A percentile compares a stretch with the other conserved stretches of the same genome.
These are phyloP conservation scores for Sporothrix humicola DNA, from an alignment of 2,329 filamentous ascomycete species.

Conservation along the genomic window DNA sequence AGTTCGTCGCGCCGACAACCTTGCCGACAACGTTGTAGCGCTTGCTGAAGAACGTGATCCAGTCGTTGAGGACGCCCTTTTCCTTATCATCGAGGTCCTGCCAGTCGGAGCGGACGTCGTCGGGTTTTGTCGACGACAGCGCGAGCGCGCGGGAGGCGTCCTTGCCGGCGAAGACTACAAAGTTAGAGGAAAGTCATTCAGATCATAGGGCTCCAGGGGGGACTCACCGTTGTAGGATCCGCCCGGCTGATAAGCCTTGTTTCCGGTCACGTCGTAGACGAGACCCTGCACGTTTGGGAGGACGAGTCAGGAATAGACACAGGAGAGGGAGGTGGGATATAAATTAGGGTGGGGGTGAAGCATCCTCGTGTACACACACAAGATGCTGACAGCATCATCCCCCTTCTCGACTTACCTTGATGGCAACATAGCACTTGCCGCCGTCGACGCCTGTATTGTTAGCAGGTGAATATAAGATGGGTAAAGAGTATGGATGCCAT, in stretches of 20 bases:
- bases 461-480: neutral
- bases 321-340: neutral
- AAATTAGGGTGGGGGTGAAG: neutral
- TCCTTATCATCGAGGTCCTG: constrained; percentile 82
- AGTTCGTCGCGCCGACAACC: constrained; percentile 66
- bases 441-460: constrained; percentile 63
- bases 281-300: constrained; percentile 66
- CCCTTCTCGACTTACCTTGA: constrained; percentile 59
- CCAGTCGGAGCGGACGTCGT: constrained; percentile 85
- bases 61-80: constrained; percentile 84
- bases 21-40: constrained; percentile 87
- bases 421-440: constrained; percentile 69
- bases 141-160: constrained; percentile 93
- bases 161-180: constrained; percentile 88
- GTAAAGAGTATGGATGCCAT: no score
- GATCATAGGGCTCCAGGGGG: no score
- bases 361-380: neutral
- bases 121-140: constrained; percentile 81
- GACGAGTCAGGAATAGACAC: constrained; percentile 12
- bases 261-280: constrained; percentile 92
- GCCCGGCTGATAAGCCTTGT: constrained; percentile 81
- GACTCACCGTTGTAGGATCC: constrained; percentile 82
- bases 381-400: neutral
- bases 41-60: constrained; percentile 96
- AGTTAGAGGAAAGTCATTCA: neutral